Base-by-base conservation (phyloP, 2,329 filamentous ascomycete species). In the Penicillium sp. region DNA sequence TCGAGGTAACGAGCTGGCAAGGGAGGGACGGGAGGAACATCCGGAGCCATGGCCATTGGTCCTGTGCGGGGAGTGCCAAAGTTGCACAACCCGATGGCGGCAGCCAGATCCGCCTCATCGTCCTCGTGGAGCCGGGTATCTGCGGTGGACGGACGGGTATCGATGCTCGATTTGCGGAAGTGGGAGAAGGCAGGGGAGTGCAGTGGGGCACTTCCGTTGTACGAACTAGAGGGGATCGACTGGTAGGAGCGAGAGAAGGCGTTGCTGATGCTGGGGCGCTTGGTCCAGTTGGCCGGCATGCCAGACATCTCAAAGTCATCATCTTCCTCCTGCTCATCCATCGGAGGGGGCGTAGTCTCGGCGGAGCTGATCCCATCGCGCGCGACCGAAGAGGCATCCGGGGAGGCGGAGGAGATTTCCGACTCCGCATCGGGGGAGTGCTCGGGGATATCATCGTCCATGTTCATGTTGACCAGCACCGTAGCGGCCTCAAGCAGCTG, bases 401-500 rank as follows among this genome's bases (percentile, higher is more conserved):
- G 92, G 22, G 93, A 97, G 25, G 85, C 84, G 37, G 92, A 95
- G 38, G 93, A 94, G 56, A 88, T 83, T 73, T 97, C 92, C 77
- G 92, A 96, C 64, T 88, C 84, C 71, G 86, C 87, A 59, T 88
- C 84, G 22, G 86, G 88, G 60, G 88, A 86, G 71, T 87, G 87
- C 49, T 86, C 82, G 40, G 87, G 88, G 43, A 84, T 81, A 52
- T 82, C 83, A 64, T 82, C 83, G 64, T 89, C 84, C 59, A 80
- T 75, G 72, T 87, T 97, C 93, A 99, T 98, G 73, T 88, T 89
- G 61, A 98, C 89, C 66, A 99, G 83, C 55, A 98, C 95, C n/a
- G 93, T 96, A 42, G 95, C 95, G 43, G 95, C 95, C 80, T 99
- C 95, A 62, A 99, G 86, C 62, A 99, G 85, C 78, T 99, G 95